Percentiles rank a stretch among this genome's conserved stretches.
Evolutionary conservation across 2,329 filamentous ascomycete genomes (phyloP).

Genomic region (Arthrobotrys pseudoclavata): DNA sequence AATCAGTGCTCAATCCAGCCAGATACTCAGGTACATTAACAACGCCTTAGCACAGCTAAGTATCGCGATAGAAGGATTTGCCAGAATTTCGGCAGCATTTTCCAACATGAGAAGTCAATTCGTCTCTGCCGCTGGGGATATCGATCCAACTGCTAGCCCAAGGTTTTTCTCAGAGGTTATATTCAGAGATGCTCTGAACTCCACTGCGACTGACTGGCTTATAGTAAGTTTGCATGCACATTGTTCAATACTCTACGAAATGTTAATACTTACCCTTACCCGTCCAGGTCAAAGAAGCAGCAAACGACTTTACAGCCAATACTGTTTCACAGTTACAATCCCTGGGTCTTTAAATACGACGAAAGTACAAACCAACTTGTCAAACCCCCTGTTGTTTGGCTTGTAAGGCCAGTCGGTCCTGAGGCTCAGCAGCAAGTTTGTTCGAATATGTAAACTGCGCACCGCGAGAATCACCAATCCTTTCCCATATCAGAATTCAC

Average conservation of each 20-base stretch:
- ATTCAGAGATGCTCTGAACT: constrained; percentile 27
- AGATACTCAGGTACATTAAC: constrained; percentile 18
- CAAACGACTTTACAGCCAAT: constrained; percentile 2
- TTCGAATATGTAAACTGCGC: too few species aligned
- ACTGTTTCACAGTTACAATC: constrained; percentile 32
- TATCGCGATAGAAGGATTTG: constrained; percentile 26
- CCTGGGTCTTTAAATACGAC: not conserved
- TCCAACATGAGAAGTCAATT: constrained; percentile 38
- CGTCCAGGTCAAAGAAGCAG: constrained; percentile 26
- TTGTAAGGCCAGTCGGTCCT: not conserved
- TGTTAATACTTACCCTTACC: not conserved
- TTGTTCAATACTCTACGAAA: not conserved
- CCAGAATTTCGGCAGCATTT: constrained; percentile 25
- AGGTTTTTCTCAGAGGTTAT: constrained; percentile 30
- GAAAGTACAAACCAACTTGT: not conserved
- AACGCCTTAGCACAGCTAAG: constrained; percentile 11
- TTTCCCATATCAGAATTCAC: not conserved
- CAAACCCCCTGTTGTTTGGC: not conserved
- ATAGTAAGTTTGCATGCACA: constrained; percentile 4
- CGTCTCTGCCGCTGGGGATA: constrained; percentile 20
- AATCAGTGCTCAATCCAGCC: constrained; percentile 28
- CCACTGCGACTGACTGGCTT: constrained; percentile 27
- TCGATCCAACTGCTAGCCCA: constrained; percentile 29
- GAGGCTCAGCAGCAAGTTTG: not conserved
- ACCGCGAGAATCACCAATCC: not conserved